Evolutionary conservation across 352 stramenopile genomes (phyloP).

Genomic region (Blastocystis sp.): DNA sequence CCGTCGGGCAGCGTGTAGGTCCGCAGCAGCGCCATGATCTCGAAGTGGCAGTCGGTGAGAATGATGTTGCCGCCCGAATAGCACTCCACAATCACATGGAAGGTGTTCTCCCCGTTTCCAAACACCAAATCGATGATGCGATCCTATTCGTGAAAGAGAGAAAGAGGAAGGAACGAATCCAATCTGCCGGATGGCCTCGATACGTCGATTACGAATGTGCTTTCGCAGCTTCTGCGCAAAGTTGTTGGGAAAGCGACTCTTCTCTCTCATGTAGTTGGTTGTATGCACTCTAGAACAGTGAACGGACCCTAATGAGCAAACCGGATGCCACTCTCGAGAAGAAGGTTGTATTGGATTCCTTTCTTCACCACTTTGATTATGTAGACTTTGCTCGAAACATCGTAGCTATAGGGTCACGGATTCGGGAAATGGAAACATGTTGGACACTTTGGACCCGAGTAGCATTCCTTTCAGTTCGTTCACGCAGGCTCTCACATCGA

Average conservation of each 20-base stretch:
- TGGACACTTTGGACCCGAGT: constrained; percentile 49
- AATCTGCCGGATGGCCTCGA: constrained; percentile 77
- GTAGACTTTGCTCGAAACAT: constrained; percentile 65
- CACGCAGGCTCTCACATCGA: constrained; percentile 63
- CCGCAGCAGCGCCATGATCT: constrained; percentile 80
- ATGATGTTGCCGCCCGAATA: constrained; percentile 78
- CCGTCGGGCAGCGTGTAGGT: constrained; percentile 83
- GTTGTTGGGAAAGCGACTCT: constrained; percentile 76
- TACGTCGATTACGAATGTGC: constrained; percentile 80
- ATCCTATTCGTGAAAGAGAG: constrained; percentile 75
- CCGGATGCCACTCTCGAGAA: neutral
- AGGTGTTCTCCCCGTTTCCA: constrained; percentile 78
- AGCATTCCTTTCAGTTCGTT: constrained; percentile 54
- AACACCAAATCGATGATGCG: constrained; percentile 83
- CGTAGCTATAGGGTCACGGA: constrained; percentile 19
- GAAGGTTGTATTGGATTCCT: no score
- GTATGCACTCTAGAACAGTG: constrained; percentile 27
- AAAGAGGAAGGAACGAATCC: constrained; percentile 22
- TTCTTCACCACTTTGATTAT: constrained; percentile 19
- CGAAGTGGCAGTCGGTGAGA: constrained; percentile 74
- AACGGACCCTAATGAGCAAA: neutral
- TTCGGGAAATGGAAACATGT: constrained; percentile 1
- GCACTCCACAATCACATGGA: constrained; percentile 83
- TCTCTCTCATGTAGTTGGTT: constrained; percentile 71
- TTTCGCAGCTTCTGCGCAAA: constrained; percentile 86